Conservation (phyloP, 306 rosid genomes). For the Gastrolobium bilobum region DNA sequence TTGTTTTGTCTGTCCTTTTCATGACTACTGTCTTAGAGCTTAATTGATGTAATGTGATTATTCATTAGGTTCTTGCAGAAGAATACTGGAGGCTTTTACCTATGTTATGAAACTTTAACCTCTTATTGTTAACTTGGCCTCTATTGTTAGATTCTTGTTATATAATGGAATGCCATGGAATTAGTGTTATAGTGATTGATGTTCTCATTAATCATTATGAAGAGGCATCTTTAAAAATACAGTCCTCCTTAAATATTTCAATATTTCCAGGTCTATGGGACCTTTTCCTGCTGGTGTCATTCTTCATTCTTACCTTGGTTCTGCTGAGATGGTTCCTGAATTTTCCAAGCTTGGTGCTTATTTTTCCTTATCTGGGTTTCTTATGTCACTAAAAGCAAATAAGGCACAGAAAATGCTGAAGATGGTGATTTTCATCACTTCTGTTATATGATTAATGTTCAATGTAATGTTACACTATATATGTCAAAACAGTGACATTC, state of each 20-base stretch:
- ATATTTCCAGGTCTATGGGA: constrained; percentile 71
- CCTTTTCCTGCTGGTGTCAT: constrained; percentile 94
- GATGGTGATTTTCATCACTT: constrained; percentile 58
- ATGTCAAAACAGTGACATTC: constrained; percentile 33
- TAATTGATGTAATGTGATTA: constrained; percentile 11
- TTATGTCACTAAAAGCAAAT: constrained; percentile 71
- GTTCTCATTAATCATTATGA: constrained; percentile 28
- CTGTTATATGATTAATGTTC: constrained; percentile 11
- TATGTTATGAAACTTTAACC: not conserved
- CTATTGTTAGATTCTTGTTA: constrained; percentile 14
- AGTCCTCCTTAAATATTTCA: constrained; percentile 28
- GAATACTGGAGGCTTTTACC: not conserved
- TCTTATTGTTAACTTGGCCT: not conserved
- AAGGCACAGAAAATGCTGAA: constrained; percentile 91
- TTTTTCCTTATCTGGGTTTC: constrained; percentile 92
- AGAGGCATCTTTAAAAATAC: constrained; percentile 4
- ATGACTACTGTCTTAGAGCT: not conserved
- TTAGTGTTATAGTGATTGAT: constrained; percentile 18
- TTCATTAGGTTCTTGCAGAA: constrained; percentile 8
- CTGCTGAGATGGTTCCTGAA: constrained; percentile 94
- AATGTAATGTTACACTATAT: not conserved
- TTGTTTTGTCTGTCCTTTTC: not conserved
- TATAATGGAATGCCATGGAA: constrained; percentile 8
- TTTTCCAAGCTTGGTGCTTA: constrained; percentile 85
- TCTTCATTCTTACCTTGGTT: constrained; percentile 93